Conservation (phyloP, 75 land plant genomes). For the Selaginella moellendorffii region DNA sequence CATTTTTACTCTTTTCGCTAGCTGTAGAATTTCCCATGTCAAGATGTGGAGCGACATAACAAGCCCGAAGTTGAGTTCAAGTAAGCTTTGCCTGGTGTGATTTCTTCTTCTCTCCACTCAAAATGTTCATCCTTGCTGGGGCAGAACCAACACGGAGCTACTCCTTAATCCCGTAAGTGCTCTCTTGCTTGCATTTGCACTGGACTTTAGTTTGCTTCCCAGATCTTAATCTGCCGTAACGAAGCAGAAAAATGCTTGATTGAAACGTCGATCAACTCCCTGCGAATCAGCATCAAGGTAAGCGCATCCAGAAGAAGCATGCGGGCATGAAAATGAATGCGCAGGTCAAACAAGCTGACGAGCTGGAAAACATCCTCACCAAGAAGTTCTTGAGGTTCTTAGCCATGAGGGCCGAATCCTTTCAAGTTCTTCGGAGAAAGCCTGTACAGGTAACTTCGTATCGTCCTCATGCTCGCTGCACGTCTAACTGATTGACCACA, state of each 20-base stretch:
- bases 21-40: constrained; percentile 85
- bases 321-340: not conserved
- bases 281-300: constrained; percentile 96
- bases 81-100: constrained; percentile 30
- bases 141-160: constrained; percentile 89
- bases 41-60: constrained; percentile 96
- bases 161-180: constrained; percentile 76
- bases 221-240: constrained; percentile 92
- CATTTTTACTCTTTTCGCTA: not conserved
- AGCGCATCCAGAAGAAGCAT: not conserved
- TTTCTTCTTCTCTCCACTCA: too few relatives aligned
- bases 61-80: constrained; percentile 95
- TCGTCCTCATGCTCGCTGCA: not conserved
- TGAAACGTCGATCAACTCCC: constrained; percentile 92
- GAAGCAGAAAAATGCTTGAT: constrained; percentile 96
- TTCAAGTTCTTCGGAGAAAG: constrained; percentile 83
- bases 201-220: constrained; percentile 9
- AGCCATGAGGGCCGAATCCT: constrained; percentile 98
- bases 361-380: constrained; percentile 86
- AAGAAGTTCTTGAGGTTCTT: constrained; percentile 90
- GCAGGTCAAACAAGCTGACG: constrained; percentile 96
- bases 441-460: constrained; percentile 67
- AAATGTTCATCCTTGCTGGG: too few relatives aligned
- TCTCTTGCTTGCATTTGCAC: constrained; percentile 6
- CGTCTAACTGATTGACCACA: constrained; percentile 16